These are phyloP conservation scores for Malassezia psittaci DNA, from an alignment of 1,284 basidiomycete genomes.

Conservation along the genomic window DNA sequence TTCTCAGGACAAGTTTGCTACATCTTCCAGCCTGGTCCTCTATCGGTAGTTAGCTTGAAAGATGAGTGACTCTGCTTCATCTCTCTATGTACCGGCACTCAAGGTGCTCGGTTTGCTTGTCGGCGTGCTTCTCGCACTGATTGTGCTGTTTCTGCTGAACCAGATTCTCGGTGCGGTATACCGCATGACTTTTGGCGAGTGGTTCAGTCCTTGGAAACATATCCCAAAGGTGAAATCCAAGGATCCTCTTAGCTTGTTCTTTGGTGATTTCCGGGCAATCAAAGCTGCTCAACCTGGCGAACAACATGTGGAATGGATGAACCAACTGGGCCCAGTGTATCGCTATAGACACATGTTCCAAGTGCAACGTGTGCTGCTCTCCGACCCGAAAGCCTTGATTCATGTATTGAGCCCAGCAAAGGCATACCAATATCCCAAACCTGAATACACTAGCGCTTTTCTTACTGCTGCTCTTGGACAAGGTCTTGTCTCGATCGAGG, in stretches of 20 bases:
- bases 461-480: conserved; percentile 34
- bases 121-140: conserved; percentile 3
- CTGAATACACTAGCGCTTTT: conserved; percentile 22
- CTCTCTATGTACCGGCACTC: background rate
- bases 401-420: conserved; percentile 32
- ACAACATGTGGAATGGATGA: conserved; percentile 18
- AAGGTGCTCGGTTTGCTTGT: background rate
- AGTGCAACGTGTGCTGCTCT: conserved; percentile 31
- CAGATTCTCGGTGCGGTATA: conserved; percentile 11
- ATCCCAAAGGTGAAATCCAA: conserved; percentile 17
- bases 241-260: conserved; percentile 12
- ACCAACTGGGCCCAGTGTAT: conserved; percentile 22
- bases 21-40: no score
- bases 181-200: conserved; percentile 17
- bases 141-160: conserved; percentile 12
- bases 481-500: conserved; percentile 37
- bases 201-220: conserved; percentile 17
- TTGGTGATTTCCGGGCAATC: conserved; percentile 20
- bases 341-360: conserved; percentile 40
- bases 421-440: conserved; percentile 43
- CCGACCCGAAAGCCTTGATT: conserved; percentile 34
- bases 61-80: background rate
- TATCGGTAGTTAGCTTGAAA: background rate
- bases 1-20: no score
- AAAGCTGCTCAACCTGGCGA: conserved; percentile 11